Conservation (phyloP, 169 alveolate genomes). For the Ichthyophthirius multifiliis region DNA sequence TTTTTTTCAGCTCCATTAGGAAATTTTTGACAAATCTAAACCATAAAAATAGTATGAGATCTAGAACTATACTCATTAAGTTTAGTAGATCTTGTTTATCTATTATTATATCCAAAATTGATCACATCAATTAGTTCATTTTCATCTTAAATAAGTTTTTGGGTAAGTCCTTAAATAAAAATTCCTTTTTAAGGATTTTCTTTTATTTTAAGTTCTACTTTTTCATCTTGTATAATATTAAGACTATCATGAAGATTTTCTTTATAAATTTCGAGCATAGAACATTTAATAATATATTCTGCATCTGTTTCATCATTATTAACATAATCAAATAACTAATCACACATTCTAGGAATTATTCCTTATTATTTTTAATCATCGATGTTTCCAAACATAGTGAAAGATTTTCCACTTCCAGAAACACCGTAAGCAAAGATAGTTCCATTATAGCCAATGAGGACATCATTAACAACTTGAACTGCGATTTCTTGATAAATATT, state of each 20-base stretch:
- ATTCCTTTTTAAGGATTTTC: slow-evolving; percentile 76
- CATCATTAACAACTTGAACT: slow-evolving; percentile 65
- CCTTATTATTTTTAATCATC: slow-evolving; percentile 67
- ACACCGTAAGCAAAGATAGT: slow-evolving; percentile 66
- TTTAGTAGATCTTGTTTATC: slow-evolving; percentile 76
- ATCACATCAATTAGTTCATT: slow-evolving; percentile 71
- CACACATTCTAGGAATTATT: slow-evolving; percentile 72
- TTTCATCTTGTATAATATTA: slow-evolving; percentile 54
- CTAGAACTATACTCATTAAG: slow-evolving; percentile 80
- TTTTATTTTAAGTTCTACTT: slow-evolving; percentile 68
- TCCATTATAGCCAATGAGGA: slow-evolving; percentile 72
- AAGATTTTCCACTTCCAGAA: slow-evolving; percentile 79
- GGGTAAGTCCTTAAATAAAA: slow-evolving; percentile 71
- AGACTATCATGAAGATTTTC: slow-evolving; percentile 80
- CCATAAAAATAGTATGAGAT: slow-evolving; percentile 77
- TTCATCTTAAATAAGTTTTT: slow-evolving; percentile 55
- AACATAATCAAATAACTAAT: slow-evolving; percentile 68
- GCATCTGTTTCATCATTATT: slow-evolving; percentile 63
- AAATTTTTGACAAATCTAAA: slow-evolving; percentile 69
- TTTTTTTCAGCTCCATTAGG: slow-evolving; percentile 71
- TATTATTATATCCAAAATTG: slow-evolving; percentile 65
- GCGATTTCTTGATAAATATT: slow-evolving; percentile 69
- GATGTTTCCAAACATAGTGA: slow-evolving; percentile 84
- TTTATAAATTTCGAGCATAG: slow-evolving; percentile 83
- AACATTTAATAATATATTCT: slow-evolving; percentile 72